Percentiles rank a stretch among this genome's conserved stretches.
These are phyloP conservation scores for Pseudogymnoascus sp. DNA, from an alignment of 2,329 filamentous ascomycete genomes.

Conservation along the genomic window DNA sequence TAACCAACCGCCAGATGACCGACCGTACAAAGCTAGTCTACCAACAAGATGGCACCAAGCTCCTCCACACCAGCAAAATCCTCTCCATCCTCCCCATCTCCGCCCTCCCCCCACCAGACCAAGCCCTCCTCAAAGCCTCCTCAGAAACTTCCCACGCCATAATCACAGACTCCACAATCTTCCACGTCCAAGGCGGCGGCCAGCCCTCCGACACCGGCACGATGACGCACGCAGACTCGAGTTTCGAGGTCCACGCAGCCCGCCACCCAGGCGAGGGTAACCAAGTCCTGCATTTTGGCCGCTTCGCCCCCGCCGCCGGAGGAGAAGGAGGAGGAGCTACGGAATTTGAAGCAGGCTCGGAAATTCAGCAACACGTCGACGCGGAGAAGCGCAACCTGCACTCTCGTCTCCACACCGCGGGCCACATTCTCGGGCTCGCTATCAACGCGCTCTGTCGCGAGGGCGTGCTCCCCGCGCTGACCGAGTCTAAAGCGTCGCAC, in stretches of 20 bases:
- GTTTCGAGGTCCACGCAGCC: constrained; percentile 48
- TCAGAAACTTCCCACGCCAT: constrained; percentile 46
- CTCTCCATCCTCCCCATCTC: constrained; percentile 16
- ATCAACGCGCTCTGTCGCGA: constrained; percentile 48
- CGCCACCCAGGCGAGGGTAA: constrained; percentile 44
- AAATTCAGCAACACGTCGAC: constrained; percentile 52
- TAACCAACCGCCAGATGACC: background rate
- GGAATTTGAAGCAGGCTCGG: constrained; percentile 35
- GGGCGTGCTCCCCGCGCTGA: constrained; percentile 43
- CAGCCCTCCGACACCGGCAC: constrained; percentile 61
- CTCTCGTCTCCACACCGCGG: constrained; percentile 64
- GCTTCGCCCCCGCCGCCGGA: constrained; percentile 33
- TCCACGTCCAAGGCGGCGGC: constrained; percentile 67
- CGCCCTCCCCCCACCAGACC: constrained; percentile 18
- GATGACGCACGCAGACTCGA: constrained; percentile 33
- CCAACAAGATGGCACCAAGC: constrained; percentile 1
- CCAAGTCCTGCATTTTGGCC: constrained; percentile 58
- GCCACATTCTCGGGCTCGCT: constrained; percentile 62
- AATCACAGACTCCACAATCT: constrained; percentile 58
- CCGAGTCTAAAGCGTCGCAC: constrained; percentile 64
- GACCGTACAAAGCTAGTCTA: background rate
- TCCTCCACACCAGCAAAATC: constrained; percentile 11
- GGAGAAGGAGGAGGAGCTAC: constrained; percentile 10
- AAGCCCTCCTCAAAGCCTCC: constrained; percentile 49
- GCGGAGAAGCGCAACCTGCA: constrained; percentile 51